These are phyloP conservation scores for Paramecium octaurelia DNA, from an alignment of 73 alveolate genomes.

Conservation along the genomic window DNA sequence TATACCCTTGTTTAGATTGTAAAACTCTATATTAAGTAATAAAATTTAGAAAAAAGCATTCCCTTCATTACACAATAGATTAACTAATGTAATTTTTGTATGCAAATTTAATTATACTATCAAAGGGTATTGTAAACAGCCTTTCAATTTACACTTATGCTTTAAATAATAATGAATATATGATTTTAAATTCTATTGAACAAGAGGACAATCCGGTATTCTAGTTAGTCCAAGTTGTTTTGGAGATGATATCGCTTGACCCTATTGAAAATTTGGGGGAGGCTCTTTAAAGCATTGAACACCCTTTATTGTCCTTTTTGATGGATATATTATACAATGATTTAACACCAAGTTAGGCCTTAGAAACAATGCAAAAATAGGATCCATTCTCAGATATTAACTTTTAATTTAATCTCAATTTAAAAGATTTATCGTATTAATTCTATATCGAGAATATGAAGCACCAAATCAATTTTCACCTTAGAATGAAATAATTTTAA, in stretches of 20 bases:
- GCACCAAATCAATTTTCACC: not conserved
- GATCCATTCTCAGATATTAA: not conserved
- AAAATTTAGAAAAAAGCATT: not conserved
- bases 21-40: not conserved
- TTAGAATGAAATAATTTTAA: not conserved
- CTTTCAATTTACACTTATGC: not conserved
- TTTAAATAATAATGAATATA: not conserved
- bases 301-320: not conserved
- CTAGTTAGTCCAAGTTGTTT: not conserved
- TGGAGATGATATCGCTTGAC: not conserved
- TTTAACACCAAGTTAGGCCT: not conserved
- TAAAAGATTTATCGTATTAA: not conserved
- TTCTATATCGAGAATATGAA: not conserved
- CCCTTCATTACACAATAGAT: not conserved
- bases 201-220: not conserved
- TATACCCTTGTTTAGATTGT: not conserved
- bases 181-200: not conserved
- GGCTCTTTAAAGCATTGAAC: not conserved
- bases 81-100: not conserved
- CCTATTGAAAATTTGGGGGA: not conserved
- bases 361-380: not conserved
- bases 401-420: not conserved
- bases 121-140: not conserved
- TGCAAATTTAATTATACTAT: not conserved
- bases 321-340: not conserved